Evolutionary conservation across 2,329 filamentous ascomycete genomes (phyloP).

Genomic region (Fusarium globosum): DNA sequence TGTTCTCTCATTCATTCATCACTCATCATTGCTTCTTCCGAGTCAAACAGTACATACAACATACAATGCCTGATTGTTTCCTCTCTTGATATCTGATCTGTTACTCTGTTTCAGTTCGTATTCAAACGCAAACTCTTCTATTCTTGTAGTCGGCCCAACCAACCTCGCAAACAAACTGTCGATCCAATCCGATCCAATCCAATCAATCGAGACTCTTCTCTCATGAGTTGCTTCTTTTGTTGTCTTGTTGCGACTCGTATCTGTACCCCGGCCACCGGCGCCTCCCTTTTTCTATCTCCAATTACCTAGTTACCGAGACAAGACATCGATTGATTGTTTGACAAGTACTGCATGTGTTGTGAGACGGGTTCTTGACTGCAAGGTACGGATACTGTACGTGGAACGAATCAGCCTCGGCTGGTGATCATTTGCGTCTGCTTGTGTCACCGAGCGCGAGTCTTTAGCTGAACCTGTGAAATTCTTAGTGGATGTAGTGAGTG

Average conservation of each 20-base stretch:
- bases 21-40: slow-evolving; percentile 16
- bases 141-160: not conserved
- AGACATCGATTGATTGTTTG: not conserved
- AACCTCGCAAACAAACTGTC: slow-evolving; percentile 5
- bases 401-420: slow-evolving; percentile 28
- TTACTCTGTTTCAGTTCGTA: not conserved
- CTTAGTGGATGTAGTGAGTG: slow-evolving; percentile 2
- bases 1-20: slow-evolving; percentile 14
- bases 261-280: not conserved
- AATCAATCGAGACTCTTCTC: slow-evolving; percentile 2
- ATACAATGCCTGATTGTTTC: not conserved
- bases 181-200: slow-evolving; percentile 9
- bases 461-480: not conserved
- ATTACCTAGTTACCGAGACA: slow-evolving; percentile 19
- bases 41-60: not conserved
- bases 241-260: slow-evolving; percentile 19
- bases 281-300: not conserved
- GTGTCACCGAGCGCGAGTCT: slow-evolving; percentile 17
- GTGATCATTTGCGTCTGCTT: slow-evolving; percentile 1
- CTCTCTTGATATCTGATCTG: slow-evolving; percentile 23
- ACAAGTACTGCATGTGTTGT: not conserved
- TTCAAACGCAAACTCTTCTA: not conserved
- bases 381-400: not conserved
- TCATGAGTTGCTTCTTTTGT: slow-evolving; percentile 18
- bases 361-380: not conserved